Base-by-base conservation (phyloP, 1,139 yeast species). In the Blastobotrys proliferans region DNA sequence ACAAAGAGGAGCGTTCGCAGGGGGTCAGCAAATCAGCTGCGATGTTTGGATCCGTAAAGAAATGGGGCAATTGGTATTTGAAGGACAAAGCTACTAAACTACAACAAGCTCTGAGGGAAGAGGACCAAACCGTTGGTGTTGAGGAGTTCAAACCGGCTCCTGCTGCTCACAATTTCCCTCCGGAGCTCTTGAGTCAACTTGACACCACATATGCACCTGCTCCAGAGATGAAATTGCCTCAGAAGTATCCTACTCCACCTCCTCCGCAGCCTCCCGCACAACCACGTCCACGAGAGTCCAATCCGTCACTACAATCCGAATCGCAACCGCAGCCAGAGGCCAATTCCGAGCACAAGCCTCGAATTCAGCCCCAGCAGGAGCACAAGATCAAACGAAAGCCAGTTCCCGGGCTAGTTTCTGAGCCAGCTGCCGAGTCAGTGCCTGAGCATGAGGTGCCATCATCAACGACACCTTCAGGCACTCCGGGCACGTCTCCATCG, bases 31-130 rank as follows among this genome's bases (percentile, higher is more conserved):
- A 27, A 16, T 20, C 40, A 11, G 40, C 33, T 2, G 45, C 55
- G 1, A 40, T 57, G 19, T 49, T 55, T 17, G 60, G 60, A 2
- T 45, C 61, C 5, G 56, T 58, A 21, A 58, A 58, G 33, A 60
- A 54, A 32, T 58, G 62, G 62, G 52, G 62, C 21, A 47, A 47
- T 6, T 58, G 60, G 61, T 58, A 57, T 41, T 49, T 51, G n/a
- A 58, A 57, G 41, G 61, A 57, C 17, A 53, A 52, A 47, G 38
- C 38, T 6, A 40, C 38, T 10, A 41, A 25, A 25, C 27, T 25
- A 25, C 11, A 13, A 29, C 26, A 16, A 10, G n/a, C 5, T 25
- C 6, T 19, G 32, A 39, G 8, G 26, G 18, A 10, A 33, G 32
- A n/a, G 20, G 25, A 19, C n/a, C 11, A 20, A 18, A 33, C 14